Conservation (phyloP, 805 yeast species). For the Yarrowia sp. region DNA sequence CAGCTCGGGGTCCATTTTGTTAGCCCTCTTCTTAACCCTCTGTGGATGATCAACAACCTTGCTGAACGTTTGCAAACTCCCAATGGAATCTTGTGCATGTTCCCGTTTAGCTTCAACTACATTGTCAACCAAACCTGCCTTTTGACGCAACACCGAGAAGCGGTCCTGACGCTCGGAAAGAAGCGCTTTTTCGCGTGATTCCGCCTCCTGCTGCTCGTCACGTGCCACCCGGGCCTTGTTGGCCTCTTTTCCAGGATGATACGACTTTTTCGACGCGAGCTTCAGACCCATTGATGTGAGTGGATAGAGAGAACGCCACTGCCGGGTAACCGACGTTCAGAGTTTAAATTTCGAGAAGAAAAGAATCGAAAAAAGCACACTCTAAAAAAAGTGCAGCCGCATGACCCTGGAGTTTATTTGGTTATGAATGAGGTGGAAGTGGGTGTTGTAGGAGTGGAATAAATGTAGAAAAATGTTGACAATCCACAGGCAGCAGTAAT, state of each 20-base stretch:
- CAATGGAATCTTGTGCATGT: background rate
- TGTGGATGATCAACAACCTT: background rate
- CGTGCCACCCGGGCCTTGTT: conserved; percentile 13
- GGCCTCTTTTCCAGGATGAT: conserved; percentile 1
- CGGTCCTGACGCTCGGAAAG: background rate
- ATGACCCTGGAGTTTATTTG: background rate
- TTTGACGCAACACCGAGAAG: background rate
- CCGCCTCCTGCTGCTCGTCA: background rate
- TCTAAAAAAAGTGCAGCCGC: background rate
- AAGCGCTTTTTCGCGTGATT: background rate
- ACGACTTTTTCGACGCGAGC: conserved; percentile 11
- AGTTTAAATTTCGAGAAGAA: background rate
- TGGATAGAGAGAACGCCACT: background rate
- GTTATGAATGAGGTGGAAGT: background rate
- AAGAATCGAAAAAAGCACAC: background rate
- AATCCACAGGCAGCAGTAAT: background rate
- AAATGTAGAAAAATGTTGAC: background rate
- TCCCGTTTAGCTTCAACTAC: background rate
- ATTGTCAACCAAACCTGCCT: background rate
- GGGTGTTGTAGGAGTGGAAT: background rate
- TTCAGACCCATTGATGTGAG: background rate
- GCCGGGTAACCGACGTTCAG: background rate
- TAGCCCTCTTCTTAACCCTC: background rate
- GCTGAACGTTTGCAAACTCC: background rate
- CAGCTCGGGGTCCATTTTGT: background rate